phyloP scores from a whole-genome alignment of 1,284 basidiomycete species.

The Ceratobasidium sp. region DNA sequence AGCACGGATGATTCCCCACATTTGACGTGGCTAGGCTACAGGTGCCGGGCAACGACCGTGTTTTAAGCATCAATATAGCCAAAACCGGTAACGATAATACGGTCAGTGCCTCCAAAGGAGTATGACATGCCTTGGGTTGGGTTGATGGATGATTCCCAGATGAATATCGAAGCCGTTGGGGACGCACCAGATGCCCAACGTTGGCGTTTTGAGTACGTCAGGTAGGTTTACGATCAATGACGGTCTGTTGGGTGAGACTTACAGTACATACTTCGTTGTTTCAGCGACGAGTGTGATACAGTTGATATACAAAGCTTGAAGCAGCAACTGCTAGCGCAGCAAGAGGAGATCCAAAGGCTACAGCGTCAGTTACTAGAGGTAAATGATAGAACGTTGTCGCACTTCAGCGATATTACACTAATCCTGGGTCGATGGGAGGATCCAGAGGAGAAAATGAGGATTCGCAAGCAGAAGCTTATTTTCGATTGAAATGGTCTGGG shows the following conservation, averaged over 20 bases:
- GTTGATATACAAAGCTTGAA: neutral
- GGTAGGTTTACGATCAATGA: no score
- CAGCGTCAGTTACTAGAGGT: slow-evolving; percentile 1
- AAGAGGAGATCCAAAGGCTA: slow-evolving; percentile 1
- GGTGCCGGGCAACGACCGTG: slow-evolving; percentile 6
- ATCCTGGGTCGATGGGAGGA: neutral
- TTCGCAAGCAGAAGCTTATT: no score
- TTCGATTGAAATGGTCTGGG: no score
- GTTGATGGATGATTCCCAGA: neutral
- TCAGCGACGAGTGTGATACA: slow-evolving; percentile 1
- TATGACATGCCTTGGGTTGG: no score
- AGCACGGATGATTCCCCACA: neutral
- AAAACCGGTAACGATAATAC: neutral
- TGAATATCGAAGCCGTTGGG: neutral
- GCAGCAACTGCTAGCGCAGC: neutral
- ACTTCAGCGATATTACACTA: neutral
- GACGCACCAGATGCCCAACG: neutral
- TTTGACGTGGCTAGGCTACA: neutral
- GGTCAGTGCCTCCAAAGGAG: no score
- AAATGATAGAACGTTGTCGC: neutral
- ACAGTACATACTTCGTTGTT: neutral
- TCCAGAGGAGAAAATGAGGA: neutral
- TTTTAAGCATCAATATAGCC: neutral
- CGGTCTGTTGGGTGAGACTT: no score
- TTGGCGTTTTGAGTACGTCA: slow-evolving; percentile 6